phyloP scores from a whole-genome alignment of 2,329 filamentous ascomycete genomes.

The Cucurbitaria berberidis region DNA sequence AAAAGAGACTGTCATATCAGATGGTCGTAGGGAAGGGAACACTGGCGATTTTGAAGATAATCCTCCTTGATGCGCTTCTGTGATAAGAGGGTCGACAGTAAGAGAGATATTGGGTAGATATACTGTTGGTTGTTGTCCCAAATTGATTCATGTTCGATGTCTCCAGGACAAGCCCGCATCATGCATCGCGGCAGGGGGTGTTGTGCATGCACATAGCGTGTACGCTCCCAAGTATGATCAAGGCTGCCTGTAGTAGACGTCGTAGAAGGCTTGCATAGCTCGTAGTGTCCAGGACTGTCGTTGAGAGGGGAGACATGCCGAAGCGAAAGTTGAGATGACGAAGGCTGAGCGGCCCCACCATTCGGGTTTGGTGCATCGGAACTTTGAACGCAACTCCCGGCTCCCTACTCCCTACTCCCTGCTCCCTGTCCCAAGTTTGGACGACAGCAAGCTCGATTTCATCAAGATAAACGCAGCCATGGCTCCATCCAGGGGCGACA shows the following conservation, averaged over 20 bases:
- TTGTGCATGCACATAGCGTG: not conserved
- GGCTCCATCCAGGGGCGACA: conserved; percentile 25
- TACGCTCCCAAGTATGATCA: not conserved
- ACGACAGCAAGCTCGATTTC: conserved; percentile 4
- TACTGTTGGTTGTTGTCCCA: not conserved
- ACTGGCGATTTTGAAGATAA: not conserved
- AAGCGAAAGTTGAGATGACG: conserved; percentile 9
- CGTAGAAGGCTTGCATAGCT: not conserved
- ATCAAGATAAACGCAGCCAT: no score
- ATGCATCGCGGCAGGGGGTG: not conserved
- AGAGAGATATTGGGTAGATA: no score
- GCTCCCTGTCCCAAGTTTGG: no score
- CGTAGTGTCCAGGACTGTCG: not conserved
- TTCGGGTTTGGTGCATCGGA: conserved; percentile 5
- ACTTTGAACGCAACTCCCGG: not conserved
- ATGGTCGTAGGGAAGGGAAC: not conserved
- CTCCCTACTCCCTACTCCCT: conserved; percentile 1
- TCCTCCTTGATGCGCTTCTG: no score
- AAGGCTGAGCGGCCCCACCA: not conserved
- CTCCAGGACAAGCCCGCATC: not conserved
- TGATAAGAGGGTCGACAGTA: no score
- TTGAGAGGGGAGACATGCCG: conserved; percentile 7
- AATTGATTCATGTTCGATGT: not conserved
- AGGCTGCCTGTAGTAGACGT: not conserved
- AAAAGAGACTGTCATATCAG: not conserved